Evolutionary conservation across 768 basidiomycete species (phyloP).

Genomic region (Termitomyces sp.): DNA sequence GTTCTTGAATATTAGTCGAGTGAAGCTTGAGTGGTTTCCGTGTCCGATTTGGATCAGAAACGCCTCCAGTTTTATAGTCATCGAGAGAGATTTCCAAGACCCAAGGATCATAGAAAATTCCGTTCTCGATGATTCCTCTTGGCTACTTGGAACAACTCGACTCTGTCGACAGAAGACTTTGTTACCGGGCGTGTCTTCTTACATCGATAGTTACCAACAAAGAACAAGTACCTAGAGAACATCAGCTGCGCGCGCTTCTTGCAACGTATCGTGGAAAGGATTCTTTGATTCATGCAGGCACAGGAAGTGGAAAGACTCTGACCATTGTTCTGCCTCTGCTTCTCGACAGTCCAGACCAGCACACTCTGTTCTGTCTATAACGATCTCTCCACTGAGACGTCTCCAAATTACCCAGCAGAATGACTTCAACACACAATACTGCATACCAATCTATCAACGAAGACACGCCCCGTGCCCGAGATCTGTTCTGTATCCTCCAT

Average conservation of each 20-base stretch:
- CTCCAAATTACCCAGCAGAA: constrained; percentile 13
- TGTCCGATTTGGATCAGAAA: too few relatives aligned
- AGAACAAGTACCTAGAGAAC: constrained; percentile 18
- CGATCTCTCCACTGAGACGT: constrained; percentile 20
- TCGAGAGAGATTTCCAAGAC: too few relatives aligned
- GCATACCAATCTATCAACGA: constrained; percentile 22
- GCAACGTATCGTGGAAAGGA: constrained; percentile 16
- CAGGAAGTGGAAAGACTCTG: constrained; percentile 26
- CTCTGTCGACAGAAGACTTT: not conserved
- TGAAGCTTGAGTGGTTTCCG: too few relatives aligned
- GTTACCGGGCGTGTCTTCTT: not conserved
- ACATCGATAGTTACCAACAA: constrained; percentile 4
- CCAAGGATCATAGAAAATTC: not conserved
- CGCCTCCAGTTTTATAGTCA: too few relatives aligned
- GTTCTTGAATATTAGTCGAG: too few relatives aligned
- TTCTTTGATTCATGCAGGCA: constrained; percentile 20
- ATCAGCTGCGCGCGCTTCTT: constrained; percentile 19
- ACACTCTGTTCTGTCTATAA: constrained; percentile 10
- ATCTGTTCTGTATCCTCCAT: too few relatives aligned
- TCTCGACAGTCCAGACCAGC: constrained; percentile 14
- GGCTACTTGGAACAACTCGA: constrained; percentile 2
- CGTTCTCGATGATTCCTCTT: not conserved
- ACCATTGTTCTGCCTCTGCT: constrained; percentile 22
- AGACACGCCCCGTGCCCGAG: constrained; percentile 14
- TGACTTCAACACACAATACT: constrained; percentile 16